Evolutionary conservation across 805 yeast genomes (phyloP).

Genomic region (Yarrowia porcina): DNA sequence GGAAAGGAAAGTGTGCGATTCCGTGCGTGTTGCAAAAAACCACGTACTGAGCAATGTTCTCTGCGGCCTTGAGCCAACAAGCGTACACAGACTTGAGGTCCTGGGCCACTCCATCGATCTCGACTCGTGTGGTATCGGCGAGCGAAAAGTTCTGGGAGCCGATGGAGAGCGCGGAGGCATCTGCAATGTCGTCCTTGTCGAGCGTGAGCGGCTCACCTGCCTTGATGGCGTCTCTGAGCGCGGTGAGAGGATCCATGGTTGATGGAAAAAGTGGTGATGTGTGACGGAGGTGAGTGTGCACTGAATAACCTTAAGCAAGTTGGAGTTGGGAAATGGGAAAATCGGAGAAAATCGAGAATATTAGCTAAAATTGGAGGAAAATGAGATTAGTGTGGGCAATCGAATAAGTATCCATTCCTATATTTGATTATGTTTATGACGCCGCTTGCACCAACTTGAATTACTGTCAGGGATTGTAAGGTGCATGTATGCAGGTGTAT

Average conservation of each 20-base stretch:
- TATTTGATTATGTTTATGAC: no score
- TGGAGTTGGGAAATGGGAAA: not conserved
- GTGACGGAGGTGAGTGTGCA: conserved; percentile 37
- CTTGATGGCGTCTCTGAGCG: conserved; percentile 37
- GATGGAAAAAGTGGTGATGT: conserved; percentile 1
- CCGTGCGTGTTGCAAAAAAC: conserved; percentile 62
- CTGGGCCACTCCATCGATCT: conserved; percentile 14
- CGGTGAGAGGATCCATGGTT: conserved; percentile 35
- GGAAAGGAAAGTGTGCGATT: conserved; percentile 69
- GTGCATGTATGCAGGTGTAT: no score
- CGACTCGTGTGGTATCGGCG: conserved; percentile 1
- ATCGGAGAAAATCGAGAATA: conserved; percentile 28
- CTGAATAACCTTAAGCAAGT: conserved; percentile 44
- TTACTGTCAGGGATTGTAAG: no score
- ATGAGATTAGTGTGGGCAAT: no score
- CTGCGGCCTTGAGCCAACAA: conserved; percentile 73
- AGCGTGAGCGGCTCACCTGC: conserved; percentile 33
- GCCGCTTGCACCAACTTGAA: no score
- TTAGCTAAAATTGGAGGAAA: not conserved
- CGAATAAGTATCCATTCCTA: no score
- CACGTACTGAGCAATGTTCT: conserved; percentile 77
- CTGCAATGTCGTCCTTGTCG: conserved; percentile 31
- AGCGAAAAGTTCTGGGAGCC: not conserved
- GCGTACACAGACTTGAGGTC: conserved; percentile 61
- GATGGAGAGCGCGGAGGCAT: conserved; percentile 14